Percentiles rank a stretch among this genome's conserved stretches.
These are phyloP conservation scores for Kwoniella bestiolae DNA, from an alignment of 768 basidiomycete species.

Conservation along the genomic window DNA sequence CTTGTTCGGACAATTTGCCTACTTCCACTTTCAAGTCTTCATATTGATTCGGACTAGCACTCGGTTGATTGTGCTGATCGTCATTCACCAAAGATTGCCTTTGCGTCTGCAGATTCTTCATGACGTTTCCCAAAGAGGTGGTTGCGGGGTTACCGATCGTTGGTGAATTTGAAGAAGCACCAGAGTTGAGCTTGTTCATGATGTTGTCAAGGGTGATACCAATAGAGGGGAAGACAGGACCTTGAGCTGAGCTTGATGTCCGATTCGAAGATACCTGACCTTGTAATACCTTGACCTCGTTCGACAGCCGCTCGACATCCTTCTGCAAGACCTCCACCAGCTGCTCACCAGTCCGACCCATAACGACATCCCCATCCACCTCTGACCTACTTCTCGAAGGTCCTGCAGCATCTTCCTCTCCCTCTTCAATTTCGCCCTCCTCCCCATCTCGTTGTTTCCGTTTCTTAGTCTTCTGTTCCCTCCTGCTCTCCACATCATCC, in stretches of 20 bases:
- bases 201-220: background rate
- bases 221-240: too few species aligned
- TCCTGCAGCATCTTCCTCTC: background rate
- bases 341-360: background rate
- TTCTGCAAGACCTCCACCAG: background rate
- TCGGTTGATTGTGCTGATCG: background rate
- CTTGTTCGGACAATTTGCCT: background rate
- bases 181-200: background rate
- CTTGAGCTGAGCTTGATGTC: too few species aligned
- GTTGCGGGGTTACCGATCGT: background rate
- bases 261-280: background rate
- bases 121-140: background rate
- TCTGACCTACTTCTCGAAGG: background rate
- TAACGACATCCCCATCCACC: background rate
- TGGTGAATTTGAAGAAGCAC: background rate
- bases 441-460: slow-evolving; percentile 11
- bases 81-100: background rate
- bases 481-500: slow-evolving; percentile 15
- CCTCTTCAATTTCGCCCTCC: background rate
- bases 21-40: slow-evolving; percentile 1
- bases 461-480: slow-evolving; percentile 22
- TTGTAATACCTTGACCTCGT: background rate
- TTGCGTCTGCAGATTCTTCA: background rate
- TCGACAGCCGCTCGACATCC: background rate
- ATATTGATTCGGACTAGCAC: background rate